These are phyloP conservation scores for Emergomyces orientalis DNA, from an alignment of 2,329 filamentous ascomycete species.

Conservation along the genomic window DNA sequence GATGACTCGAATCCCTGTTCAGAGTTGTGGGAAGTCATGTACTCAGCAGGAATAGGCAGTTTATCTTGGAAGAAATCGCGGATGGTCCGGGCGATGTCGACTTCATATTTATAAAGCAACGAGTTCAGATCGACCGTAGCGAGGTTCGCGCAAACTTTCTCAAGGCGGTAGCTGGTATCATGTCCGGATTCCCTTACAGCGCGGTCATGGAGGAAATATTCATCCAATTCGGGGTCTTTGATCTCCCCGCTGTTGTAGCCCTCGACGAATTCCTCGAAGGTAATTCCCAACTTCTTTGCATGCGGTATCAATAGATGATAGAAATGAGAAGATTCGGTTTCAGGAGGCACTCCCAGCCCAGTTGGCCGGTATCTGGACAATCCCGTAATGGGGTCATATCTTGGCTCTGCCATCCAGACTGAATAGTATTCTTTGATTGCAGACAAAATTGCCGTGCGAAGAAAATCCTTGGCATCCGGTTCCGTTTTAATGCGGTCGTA, in stretches of 20 bases:
- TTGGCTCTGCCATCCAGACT: constrained; percentile 73
- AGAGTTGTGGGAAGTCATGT: constrained; percentile 57
- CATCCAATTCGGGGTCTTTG: constrained; percentile 76
- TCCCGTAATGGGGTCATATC: constrained; percentile 66
- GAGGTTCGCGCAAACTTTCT: constrained; percentile 75
- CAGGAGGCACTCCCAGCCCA: constrained; percentile 76
- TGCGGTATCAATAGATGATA: constrained; percentile 74
- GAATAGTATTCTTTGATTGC: constrained; percentile 95
- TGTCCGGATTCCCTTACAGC: constrained; percentile 94
- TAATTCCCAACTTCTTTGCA: constrained; percentile 71
- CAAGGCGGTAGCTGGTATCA: constrained; percentile 89
- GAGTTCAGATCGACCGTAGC: constrained; percentile 94
- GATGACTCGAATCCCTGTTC: constrained; percentile 70
- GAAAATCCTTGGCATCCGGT: constrained; percentile 68
- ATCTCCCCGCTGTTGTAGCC: constrained; percentile 76
- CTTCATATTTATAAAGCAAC: constrained; percentile 92
- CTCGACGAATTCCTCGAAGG: constrained; percentile 71
- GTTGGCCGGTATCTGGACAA: constrained; percentile 78
- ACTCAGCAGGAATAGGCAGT: constrained; percentile 72
- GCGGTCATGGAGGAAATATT: constrained; percentile 93
- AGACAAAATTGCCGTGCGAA: constrained; percentile 69
- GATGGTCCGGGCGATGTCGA: constrained; percentile 81
- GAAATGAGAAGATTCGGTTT: constrained; percentile 84
- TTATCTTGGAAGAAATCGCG: constrained; percentile 74
- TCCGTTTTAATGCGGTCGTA: constrained; percentile 90